Base-by-base conservation (phyloP, 2,329 filamentous ascomycete genomes). In the Sporothrix protearum region DNA sequence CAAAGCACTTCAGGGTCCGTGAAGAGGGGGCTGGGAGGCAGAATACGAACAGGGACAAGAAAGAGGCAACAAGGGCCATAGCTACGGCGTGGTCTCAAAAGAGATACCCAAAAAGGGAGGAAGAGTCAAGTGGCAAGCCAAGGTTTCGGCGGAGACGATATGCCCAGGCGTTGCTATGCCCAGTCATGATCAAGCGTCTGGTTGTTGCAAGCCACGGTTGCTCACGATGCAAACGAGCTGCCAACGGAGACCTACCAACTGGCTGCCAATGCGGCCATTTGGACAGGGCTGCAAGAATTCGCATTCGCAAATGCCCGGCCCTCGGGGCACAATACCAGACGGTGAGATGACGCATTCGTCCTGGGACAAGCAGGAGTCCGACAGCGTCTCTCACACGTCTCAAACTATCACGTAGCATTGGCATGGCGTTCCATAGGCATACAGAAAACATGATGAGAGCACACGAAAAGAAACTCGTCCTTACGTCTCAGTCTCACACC, bases 1-100 rank as follows among this genome's bases (percentile, higher is more conserved):
- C 45, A 85, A 78, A 80, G 84, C 78, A 51, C 78, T 79, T 80
- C 49, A 71, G 59, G n/a, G 59, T 19, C 33, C 57, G 2, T 71
- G 71, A 69, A 42, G 53, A 16, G 16, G 45, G 16, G 8, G n/a
- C n/a, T n/a, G n/a, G n/a, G n/a, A n/a, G 47, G 7, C 16, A 45
- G 45, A 4, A 9, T 7, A 19, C 30, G 45, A 10, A 7, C 5
- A 53, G 33, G 1, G 19, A 55, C 22, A 14, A 47, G 3, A 45
- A 2, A 36, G 16, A 47, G n/a, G 39, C 47, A 19, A 30, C 47
- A 68, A 39, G 33, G 28, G 25, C 25, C 6, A 64, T 8, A 2
- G 25, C n/a, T 39, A 28, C 36, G 36, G 59, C 36, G 9, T 36
- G 36, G 9, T 36, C 30, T 36, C n/a, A 28, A 51, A 19, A n/a